These are phyloP conservation scores for Thielaviopsis ethacetica DNA, from an alignment of 2,329 filamentous ascomycete species.

Conservation along the genomic window DNA sequence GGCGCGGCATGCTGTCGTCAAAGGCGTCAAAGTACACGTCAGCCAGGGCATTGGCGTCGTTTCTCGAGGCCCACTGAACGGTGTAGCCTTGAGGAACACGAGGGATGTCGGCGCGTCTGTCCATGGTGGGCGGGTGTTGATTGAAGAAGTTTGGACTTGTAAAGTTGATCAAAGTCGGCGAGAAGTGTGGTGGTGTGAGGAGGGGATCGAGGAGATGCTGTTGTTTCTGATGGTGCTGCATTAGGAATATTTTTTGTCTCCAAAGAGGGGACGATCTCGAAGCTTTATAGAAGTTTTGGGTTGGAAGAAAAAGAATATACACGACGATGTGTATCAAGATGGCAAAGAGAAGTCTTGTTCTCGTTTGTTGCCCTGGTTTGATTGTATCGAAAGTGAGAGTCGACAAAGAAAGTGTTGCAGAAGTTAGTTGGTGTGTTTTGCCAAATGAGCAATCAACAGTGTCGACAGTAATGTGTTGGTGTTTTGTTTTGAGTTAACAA, in stretches of 20 bases:
- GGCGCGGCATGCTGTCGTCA: constrained; percentile 1
- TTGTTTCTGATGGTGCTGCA: background rate
- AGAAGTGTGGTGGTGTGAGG: background rate
- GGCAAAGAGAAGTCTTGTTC: too few relatives aligned
- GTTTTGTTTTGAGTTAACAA: too few relatives aligned
- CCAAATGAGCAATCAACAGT: too few relatives aligned
- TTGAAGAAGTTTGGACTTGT: background rate
- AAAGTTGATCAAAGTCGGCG: background rate
- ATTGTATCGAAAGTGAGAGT: background rate
- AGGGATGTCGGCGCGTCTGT: background rate
- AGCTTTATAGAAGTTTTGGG: background rate
- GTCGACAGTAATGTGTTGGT: too few relatives aligned
- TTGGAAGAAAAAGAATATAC: background rate
- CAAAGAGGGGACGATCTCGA: background rate
- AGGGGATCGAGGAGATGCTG: background rate
- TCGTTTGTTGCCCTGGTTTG: background rate
- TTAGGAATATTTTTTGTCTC: background rate
- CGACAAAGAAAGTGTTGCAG: too few relatives aligned
- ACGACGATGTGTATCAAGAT: background rate
- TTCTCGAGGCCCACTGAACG: constrained; percentile 4
- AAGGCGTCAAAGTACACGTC: constrained; percentile 10
- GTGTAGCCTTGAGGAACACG: constrained; percentile 6
- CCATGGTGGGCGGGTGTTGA: background rate
- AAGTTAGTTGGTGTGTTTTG: too few relatives aligned
- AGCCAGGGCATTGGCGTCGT: constrained; percentile 7